A percentile compares a stretch with the other conserved stretches of the same genome.
Evolutionary conservation across 495 filamentous ascomycete genomes (phyloP).

Genomic region (Tetracladium setigerum): DNA sequence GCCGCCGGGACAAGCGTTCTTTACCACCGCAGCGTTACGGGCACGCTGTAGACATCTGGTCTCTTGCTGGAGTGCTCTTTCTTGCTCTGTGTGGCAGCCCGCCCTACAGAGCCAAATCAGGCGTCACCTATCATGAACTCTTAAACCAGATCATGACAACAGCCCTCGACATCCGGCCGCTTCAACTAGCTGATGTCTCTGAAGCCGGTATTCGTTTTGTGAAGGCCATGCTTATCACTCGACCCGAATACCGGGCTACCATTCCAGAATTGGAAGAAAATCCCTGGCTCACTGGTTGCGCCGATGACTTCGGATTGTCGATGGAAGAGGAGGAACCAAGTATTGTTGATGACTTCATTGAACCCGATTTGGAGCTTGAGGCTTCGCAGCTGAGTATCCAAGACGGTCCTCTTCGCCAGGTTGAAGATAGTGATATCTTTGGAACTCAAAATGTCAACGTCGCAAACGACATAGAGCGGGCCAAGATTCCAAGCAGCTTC

Average conservation of each 20-base stretch:
- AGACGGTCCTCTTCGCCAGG: slow-evolving; percentile 29
- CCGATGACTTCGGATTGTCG: slow-evolving; percentile 8
- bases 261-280: slow-evolving; percentile 39
- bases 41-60: slow-evolving; percentile 92
- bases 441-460: slow-evolving; percentile 11
- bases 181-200: slow-evolving; percentile 50
- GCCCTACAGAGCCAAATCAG: slow-evolving; percentile 63
- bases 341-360: slow-evolving; percentile 11
- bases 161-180: slow-evolving; percentile 51
- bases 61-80: slow-evolving; percentile 83
- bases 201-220: slow-evolving; percentile 62
- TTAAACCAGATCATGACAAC: slow-evolving; percentile 77
- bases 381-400: slow-evolving; percentile 65
- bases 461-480: slow-evolving; percentile 20
- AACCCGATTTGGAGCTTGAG: slow-evolving; percentile 39
- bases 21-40: slow-evolving; percentile 56
- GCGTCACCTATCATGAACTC: slow-evolving; percentile 50
- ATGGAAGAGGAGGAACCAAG: slow-evolving; percentile 33
- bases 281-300: slow-evolving; percentile 18
- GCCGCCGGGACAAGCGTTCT: slow-evolving; percentile 25
- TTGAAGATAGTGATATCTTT: slow-evolving; percentile 18
- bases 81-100: slow-evolving; percentile 66
- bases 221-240: slow-evolving; percentile 63
- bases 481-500: slow-evolving; percentile 28
- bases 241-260: slow-evolving; percentile 60